Percentiles rank a stretch among this genome's conserved stretches.
These are phyloP conservation scores for Cyamopsis tetragonoloba DNA, from an alignment of 306 rosid genomes.

Conservation along the genomic window DNA sequence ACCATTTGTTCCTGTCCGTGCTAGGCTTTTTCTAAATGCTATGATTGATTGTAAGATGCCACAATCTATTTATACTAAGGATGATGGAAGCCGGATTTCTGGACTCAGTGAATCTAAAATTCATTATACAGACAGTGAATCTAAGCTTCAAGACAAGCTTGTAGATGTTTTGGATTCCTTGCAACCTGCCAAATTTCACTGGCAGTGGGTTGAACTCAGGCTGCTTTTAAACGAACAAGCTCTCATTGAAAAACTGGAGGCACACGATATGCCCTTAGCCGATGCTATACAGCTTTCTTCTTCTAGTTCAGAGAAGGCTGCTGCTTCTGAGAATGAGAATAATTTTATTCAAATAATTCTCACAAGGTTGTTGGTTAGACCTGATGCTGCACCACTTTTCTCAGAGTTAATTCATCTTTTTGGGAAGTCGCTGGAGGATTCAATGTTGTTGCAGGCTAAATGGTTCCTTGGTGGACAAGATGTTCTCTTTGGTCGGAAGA, in stretches of 20 bases:
- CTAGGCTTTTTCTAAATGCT: slow-evolving; percentile 82
- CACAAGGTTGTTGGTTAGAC: slow-evolving; percentile 86
- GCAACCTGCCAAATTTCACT: slow-evolving; percentile 96
- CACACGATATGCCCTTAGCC: slow-evolving; percentile 53
- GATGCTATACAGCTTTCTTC: slow-evolving; percentile 74
- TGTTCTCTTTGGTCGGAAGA: slow-evolving; percentile 84
- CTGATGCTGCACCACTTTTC: slow-evolving; percentile 94
- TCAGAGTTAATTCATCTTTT: slow-evolving; percentile 85
- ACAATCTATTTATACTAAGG: slow-evolving; percentile 34
- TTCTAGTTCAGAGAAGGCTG: slow-evolving; percentile 66
- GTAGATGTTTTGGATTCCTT: slow-evolving; percentile 70
- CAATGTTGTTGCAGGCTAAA: slow-evolving; percentile 84
- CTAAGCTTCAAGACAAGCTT: slow-evolving; percentile 77
- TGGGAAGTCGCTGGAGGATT: slow-evolving; percentile 84
- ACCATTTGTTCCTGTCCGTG: slow-evolving; percentile 91
- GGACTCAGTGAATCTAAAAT: slow-evolving; percentile 59
- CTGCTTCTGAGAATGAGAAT: slow-evolving; percentile 88
- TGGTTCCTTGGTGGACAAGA: slow-evolving; percentile 86
- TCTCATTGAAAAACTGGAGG: slow-evolving; percentile 66
- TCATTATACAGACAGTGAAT: slow-evolving; percentile 44
- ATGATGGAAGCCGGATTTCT: slow-evolving; percentile 50
- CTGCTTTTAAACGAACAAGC: slow-evolving; percentile 89
- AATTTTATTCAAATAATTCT: slow-evolving; percentile 75
- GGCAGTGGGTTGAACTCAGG: slow-evolving; percentile 99
- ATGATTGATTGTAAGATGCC: slow-evolving; percentile 86